These are phyloP conservation scores for Diplodia scrobiculata DNA, from an alignment of 2,329 filamentous ascomycete species.

Conservation along the genomic window DNA sequence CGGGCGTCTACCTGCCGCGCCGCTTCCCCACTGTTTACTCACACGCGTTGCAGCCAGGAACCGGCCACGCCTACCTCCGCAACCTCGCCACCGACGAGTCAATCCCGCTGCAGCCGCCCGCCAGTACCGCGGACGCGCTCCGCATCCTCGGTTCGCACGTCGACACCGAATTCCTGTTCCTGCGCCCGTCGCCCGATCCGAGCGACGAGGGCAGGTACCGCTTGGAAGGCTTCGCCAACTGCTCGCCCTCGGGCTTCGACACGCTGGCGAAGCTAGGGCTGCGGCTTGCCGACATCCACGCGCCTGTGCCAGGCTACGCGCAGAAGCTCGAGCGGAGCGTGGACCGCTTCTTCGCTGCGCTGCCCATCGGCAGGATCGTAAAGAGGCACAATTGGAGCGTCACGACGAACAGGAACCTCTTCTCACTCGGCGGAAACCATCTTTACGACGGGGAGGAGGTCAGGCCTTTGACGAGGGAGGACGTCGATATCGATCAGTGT, in stretches of 20 bases:
- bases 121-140: slow-evolving; percentile 48
- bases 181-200: slow-evolving; percentile 49
- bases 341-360: slow-evolving; percentile 61
- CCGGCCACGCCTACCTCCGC: slow-evolving; percentile 29
- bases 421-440: slow-evolving; percentile 49
- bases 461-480: slow-evolving; percentile 29
- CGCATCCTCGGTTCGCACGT: slow-evolving; percentile 55
- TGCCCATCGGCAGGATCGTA: slow-evolving; percentile 59
- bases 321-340: slow-evolving; percentile 61
- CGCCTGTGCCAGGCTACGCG: slow-evolving; percentile 60
- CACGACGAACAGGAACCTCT: slow-evolving; percentile 48
- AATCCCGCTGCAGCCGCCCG: slow-evolving; percentile 45
- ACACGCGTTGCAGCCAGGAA: background rate
- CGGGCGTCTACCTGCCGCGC: slow-evolving; percentile 57
- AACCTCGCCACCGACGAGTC: slow-evolving; percentile 53
- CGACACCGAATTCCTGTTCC: slow-evolving; percentile 63
- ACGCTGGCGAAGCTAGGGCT: slow-evolving; percentile 58
- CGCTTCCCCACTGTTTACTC: slow-evolving; percentile 56
- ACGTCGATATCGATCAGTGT: slow-evolving; percentile 33
- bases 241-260: slow-evolving; percentile 62
- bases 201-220: slow-evolving; percentile 51
- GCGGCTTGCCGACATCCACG: slow-evolving; percentile 59
- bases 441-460: slow-evolving; percentile 44
- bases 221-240: slow-evolving; percentile 59
- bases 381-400: slow-evolving; percentile 59